These are phyloP conservation scores for Pleomassaria siparia DNA, from an alignment of 2,329 filamentous ascomycete genomes.

Conservation along the genomic window DNA sequence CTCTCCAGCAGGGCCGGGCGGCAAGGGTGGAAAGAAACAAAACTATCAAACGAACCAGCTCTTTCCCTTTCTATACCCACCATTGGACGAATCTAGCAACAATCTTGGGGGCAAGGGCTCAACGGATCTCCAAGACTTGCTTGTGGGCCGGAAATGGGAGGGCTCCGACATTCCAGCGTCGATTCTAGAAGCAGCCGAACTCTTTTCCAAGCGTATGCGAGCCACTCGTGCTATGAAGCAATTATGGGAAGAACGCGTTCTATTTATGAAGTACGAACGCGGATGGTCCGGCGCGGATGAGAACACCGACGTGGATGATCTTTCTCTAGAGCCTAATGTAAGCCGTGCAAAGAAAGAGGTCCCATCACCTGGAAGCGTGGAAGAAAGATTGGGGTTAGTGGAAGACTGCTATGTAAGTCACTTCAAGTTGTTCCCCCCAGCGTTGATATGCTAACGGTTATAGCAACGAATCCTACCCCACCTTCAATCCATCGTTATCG, in stretches of 20 bases:
- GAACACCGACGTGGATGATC: slow-evolving; percentile 48
- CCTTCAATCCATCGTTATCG: slow-evolving; percentile 89
- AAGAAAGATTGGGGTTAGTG: slow-evolving; percentile 69
- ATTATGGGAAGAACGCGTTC: slow-evolving; percentile 90
- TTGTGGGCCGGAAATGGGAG: slow-evolving; percentile 86
- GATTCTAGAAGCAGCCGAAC: slow-evolving; percentile 88
- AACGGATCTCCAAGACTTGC: slow-evolving; percentile 74
- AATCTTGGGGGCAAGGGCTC: slow-evolving; percentile 86
- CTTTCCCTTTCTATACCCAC: slow-evolving; percentile 96
- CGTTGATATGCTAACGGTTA: slow-evolving; percentile 13
- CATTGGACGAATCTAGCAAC: slow-evolving; percentile 84
- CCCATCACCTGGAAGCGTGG: slow-evolving; percentile 53
- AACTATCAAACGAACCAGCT: slow-evolving; percentile 99
- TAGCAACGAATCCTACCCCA: slow-evolving; percentile 77
- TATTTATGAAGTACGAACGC: slow-evolving; percentile 87
- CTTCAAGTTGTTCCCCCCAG: background rate
- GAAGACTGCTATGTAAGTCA: slow-evolving; percentile 81
- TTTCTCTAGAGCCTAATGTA: slow-evolving; percentile 40
- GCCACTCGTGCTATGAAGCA: slow-evolving; percentile 91
- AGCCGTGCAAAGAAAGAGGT: slow-evolving; percentile 40
- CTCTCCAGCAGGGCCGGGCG: slow-evolving; percentile 77
- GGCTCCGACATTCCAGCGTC: slow-evolving; percentile 93
- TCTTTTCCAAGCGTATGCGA: slow-evolving; percentile 86
- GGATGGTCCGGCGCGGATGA: slow-evolving; percentile 70
- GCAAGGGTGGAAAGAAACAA: slow-evolving; percentile 96